A percentile compares a stretch with the other conserved stretches of the same genome.
Evolutionary conservation across 345 rosid genomes (phyloP).

Genomic region (Gossypium arboreum): DNA sequence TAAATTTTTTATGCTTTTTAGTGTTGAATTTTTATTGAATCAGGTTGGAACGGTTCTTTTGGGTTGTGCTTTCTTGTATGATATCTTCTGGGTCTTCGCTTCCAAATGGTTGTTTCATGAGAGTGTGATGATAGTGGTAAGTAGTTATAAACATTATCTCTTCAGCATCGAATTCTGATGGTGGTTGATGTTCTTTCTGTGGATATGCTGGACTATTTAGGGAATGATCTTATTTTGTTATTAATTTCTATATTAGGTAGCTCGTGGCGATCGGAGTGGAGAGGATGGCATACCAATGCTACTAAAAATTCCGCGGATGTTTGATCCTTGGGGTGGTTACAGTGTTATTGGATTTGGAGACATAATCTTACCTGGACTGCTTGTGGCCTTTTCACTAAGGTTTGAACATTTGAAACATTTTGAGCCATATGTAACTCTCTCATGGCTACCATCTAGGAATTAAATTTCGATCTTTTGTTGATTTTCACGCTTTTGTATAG

Average conservation of each 20-base stretch:
- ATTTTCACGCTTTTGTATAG: neutral
- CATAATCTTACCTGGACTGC: constrained; percentile 86
- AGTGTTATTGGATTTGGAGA: constrained; percentile 98
- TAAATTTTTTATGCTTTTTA: neutral
- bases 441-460: neutral
- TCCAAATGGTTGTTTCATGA: constrained; percentile 92
- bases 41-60: constrained; percentile 97
- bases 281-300: constrained; percentile 98
- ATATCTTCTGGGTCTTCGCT: constrained; percentile 97
- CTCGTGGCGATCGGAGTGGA: constrained; percentile 94
- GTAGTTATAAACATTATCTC: constrained; percentile 23
- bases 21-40: constrained; percentile 23
- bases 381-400: constrained; percentile 91
- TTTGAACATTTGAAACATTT: constrained; percentile 16
- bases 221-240: neutral
- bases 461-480: constrained; percentile 6
- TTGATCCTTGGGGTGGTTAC: constrained; percentile 99
- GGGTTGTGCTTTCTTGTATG: constrained; percentile 90
- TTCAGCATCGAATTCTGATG: neutral
- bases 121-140: constrained; percentile 99
- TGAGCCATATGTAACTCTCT: neutral
- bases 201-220: neutral
- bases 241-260: constrained; percentile 50
- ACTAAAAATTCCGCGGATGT: constrained; percentile 90
- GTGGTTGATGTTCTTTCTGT: neutral